Conservation (phyloP, 2,329 filamentous ascomycete species). For the Pleurostoma richardsiae region DNA sequence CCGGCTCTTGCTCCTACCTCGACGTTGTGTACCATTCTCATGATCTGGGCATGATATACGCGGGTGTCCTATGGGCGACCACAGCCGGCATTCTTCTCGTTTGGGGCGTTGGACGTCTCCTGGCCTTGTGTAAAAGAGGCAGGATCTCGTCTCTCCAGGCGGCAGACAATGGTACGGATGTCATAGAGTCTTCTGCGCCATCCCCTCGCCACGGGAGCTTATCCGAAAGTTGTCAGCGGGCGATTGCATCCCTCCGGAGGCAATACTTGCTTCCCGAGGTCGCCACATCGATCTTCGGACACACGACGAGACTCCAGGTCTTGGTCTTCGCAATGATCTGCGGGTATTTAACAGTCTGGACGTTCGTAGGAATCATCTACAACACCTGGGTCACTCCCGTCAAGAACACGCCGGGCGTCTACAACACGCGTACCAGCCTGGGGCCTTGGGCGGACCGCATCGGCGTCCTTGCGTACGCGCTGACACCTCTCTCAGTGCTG, state of each 20-base stretch:
- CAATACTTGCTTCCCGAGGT: constrained; percentile 58
- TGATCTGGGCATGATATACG: constrained; percentile 44
- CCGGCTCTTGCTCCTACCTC: constrained; percentile 43
- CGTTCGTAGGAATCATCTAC: constrained; percentile 65
- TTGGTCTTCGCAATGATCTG: constrained; percentile 51
- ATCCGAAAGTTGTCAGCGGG: not conserved
- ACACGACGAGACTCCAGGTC: constrained; percentile 64
- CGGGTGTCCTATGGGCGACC: constrained; percentile 43
- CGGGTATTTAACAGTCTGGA: constrained; percentile 62
- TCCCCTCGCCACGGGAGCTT: constrained; percentile 6
- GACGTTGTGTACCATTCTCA: constrained; percentile 45
- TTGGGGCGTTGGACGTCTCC: constrained; percentile 29
- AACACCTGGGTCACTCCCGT: constrained; percentile 66
- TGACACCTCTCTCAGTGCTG: constrained; percentile 66
- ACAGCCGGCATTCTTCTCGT: constrained; percentile 36
- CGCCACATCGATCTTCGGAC: constrained; percentile 54
- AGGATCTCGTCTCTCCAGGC: constrained; percentile 1
- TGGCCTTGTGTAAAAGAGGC: not conserved
- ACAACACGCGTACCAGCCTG: constrained; percentile 61
- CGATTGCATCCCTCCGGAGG: constrained; percentile 22
- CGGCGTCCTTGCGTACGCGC: constrained; percentile 66
- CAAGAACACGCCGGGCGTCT: constrained; percentile 44
- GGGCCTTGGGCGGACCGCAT: constrained; percentile 66
- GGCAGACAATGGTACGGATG: not conserved
- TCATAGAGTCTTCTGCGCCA: constrained; percentile 2